Evolutionary conservation across 2,329 filamentous ascomycete species (phyloP).

Genomic region (Epichloe festucae): DNA sequence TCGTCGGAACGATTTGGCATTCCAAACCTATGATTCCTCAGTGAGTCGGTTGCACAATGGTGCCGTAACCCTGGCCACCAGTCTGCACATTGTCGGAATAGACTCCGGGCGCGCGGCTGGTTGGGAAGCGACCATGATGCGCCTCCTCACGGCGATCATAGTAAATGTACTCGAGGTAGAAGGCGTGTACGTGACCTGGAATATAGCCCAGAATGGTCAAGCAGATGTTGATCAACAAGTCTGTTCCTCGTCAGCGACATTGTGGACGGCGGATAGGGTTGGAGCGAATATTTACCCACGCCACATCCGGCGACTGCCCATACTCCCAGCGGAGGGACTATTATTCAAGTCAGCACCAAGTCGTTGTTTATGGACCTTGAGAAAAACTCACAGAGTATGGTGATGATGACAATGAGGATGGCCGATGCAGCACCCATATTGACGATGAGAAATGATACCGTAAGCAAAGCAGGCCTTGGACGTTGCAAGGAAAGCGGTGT

Average conservation of each 20-base stretch:
- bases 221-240: constrained; percentile 54
- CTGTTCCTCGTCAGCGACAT: constrained; percentile 20
- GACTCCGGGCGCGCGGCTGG: constrained; percentile 49
- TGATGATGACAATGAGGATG: constrained; percentile 37
- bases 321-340: constrained; percentile 55
- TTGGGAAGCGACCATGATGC: constrained; percentile 40
- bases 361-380: neutral
- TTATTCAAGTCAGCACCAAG: constrained; percentile 10
- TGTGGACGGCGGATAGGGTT: neutral
- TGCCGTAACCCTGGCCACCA: constrained; percentile 54
- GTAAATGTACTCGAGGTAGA: constrained; percentile 75
- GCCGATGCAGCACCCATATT: constrained; percentile 37
- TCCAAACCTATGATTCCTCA: neutral
- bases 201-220: constrained; percentile 58
- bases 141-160: constrained; percentile 58
- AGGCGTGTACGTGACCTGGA: constrained; percentile 68
- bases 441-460: constrained; percentile 3
- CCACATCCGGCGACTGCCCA: constrained; percentile 53
- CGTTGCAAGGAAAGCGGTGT: too few relatives aligned
- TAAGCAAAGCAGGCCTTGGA: neutral
- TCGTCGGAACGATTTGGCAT: too few relatives aligned
- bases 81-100: constrained; percentile 62
- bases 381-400: constrained; percentile 33
- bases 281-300: constrained; percentile 24
- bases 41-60: constrained; percentile 24